A percentile compares a stretch with the other conserved stretches of the same genome.
These are phyloP conservation scores for Leucocoprinus birnbaumii DNA, from an alignment of 768 basidiomycete species.

Conservation along the genomic window DNA sequence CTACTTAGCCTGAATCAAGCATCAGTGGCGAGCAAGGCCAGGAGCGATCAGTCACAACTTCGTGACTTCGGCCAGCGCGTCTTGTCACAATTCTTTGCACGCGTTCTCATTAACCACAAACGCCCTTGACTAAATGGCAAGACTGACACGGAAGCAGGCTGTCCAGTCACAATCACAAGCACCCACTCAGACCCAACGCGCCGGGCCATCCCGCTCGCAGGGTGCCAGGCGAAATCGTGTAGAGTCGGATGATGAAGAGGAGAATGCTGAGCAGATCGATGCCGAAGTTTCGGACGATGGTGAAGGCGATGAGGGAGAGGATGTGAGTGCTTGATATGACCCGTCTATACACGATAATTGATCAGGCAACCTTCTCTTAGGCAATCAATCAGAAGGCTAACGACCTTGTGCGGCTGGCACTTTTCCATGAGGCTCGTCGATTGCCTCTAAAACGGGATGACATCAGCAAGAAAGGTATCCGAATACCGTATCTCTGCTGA, in stretches of 20 bases:
- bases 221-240: conserved; percentile 1
- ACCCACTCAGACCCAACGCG: conserved; percentile 7
- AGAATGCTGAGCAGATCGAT: conserved; percentile 9
- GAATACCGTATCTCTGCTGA: too few species aligned
- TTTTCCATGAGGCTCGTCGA: conserved; percentile 78
- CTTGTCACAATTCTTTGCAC: conserved; percentile 4
- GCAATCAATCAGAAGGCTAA: conserved; percentile 62
- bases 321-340: not conserved
- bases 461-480: conserved; percentile 83
- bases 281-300: not conserved
- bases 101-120: not conserved
- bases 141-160: conserved; percentile 7
- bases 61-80: not conserved
- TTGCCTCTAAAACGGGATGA: conserved; percentile 74
- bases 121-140: conserved; percentile 5
- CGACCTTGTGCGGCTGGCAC: conserved; percentile 74
- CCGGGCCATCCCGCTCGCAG: conserved; percentile 10
- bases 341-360: not conserved
- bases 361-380: conserved; percentile 31
- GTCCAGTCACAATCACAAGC: conserved; percentile 5
- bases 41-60: not conserved
- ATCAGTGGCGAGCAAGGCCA: too few species aligned
- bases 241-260: conserved; percentile 12
- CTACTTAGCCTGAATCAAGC: too few species aligned
- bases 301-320: not conserved